Evolutionary conservation across 2,329 filamentous ascomycete species (phyloP), one percentile per base, ranked within the genome.

Genomic region (Sporothrix brasiliensis): DNA sequence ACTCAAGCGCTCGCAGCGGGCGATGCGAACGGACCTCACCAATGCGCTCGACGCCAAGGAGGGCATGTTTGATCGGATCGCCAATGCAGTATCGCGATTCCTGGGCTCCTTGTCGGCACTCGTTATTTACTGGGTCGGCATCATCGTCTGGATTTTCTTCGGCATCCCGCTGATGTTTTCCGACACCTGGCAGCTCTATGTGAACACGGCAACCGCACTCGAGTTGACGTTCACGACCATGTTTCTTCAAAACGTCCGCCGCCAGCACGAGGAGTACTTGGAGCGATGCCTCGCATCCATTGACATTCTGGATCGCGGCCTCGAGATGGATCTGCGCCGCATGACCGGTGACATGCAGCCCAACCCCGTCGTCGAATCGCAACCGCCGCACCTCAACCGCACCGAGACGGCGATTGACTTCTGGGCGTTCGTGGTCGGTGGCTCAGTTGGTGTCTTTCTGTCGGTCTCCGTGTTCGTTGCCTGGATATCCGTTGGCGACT

Each of bases 201-300:
- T 82, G 75, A 82, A 83, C 76, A 81, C 82, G 2, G 80, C 81
- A 10, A 82, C 81, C 0, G 81, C 82, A 0, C 78, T 82, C 27
- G 75, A 80, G 66, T 79, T 84, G 72, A 80, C 80, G 1, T 79
- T 83, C 58, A 78, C 79, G 1, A 79, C 75, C 44, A 76, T 78
- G 63, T 82, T 82, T 73, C 72, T 82, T 34, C 77, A 79, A 71
- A 81, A 79, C 73, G 77, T 82, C 65, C 79, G 79, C 39, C 77
- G 79, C 67, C 77, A 77, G 34, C 80, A 82, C 70, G 76, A 78
- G 69, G 73, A 74, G 41, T 77, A 80, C 69, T 70, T 79, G 9
- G 72, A 74, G 7, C 73, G 70, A 44, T 80, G 77, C 63, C 75
- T 82, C 13, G 69, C 78, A 21, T 75, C 75, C 16, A 78, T 80